Conservation (phyloP, 768 basidiomycete species). For the Lactifluus rugatus region DNA sequence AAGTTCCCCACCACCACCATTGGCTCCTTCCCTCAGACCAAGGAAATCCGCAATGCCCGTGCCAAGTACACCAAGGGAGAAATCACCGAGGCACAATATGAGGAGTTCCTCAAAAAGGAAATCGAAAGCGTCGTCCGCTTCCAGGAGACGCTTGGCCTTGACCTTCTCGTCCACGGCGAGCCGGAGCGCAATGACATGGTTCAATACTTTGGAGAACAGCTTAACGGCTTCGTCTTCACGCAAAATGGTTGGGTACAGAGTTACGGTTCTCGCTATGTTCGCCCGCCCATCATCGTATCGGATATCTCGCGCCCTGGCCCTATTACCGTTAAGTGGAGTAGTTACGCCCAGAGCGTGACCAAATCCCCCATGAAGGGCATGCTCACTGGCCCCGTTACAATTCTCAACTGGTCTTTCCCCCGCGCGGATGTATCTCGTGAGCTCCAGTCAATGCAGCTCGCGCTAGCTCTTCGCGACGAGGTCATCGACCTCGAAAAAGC, state of each 20-base stretch:
- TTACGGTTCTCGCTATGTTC: constrained; percentile 98
- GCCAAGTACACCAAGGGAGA: constrained; percentile 91
- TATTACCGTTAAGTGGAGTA: constrained; percentile 96
- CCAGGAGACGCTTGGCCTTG: constrained; percentile 95
- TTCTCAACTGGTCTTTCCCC: constrained; percentile 99
- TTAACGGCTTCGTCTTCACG: constrained; percentile 94
- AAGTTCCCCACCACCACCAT: constrained; percentile 99
- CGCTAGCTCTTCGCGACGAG: constrained; percentile 95
- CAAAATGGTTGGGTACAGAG: constrained; percentile 99
- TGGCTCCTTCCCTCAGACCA: constrained; percentile 99
- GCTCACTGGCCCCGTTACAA: constrained; percentile 96
- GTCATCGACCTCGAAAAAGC: constrained; percentile 95
- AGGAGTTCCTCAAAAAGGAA: constrained; percentile 97
- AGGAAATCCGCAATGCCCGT: constrained; percentile 96
- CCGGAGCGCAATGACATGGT: constrained; percentile 99
- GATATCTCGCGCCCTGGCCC: constrained; percentile 88
- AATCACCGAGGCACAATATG: constrained; percentile 78
- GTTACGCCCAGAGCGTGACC: constrained; percentile 92
- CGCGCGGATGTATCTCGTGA: constrained; percentile 95
- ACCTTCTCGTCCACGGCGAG: constrained; percentile 97
- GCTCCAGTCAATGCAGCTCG: constrained; percentile 96
- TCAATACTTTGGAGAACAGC: constrained; percentile 97
- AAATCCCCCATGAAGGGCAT: constrained; percentile 98
- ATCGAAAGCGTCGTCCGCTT: constrained; percentile 87
- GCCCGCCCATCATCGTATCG: constrained; percentile 96